Evolutionary conservation across 1,284 basidiomycete genomes (phyloP).

Genomic region (Porodaedalea pini): DNA sequence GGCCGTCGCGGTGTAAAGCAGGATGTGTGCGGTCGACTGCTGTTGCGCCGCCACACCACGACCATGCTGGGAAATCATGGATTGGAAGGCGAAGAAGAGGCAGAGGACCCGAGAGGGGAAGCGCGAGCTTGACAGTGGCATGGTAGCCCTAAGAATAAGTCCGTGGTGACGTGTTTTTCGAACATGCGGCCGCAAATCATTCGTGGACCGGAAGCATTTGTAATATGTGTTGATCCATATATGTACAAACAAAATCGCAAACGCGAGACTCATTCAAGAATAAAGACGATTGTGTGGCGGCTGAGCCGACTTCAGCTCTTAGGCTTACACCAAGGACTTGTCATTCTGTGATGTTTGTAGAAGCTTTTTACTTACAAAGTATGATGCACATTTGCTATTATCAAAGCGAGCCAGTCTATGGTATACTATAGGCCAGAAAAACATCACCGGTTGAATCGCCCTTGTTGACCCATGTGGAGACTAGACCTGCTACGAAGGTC

Average conservation of each 20-base stretch:
- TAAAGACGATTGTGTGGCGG: too few relatives aligned
- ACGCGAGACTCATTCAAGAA: too few relatives aligned
- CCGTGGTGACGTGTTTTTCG: too few relatives aligned
- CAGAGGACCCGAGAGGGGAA: not conserved
- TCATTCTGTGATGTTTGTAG: not conserved
- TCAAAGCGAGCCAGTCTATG: too few relatives aligned
- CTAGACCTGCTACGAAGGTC: conserved; percentile 54
- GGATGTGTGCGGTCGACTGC: conserved; percentile 29
- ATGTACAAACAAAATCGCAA: not conserved
- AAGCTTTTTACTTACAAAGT: too few relatives aligned
- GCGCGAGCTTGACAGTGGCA: not conserved
- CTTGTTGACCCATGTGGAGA: conserved; percentile 60
- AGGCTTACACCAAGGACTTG: too few relatives aligned
- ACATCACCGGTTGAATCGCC: conserved; percentile 48
- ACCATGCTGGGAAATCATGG: not conserved
- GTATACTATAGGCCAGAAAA: conserved; percentile 78
- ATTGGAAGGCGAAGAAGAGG: not conserved
- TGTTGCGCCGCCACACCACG: conserved; percentile 2
- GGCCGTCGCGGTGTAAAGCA: conserved; percentile 54
- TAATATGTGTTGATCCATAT: not conserved
- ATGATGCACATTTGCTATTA: not conserved
- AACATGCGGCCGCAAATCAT: not conserved
- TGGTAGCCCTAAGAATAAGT: too few relatives aligned
- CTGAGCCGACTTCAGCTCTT: too few relatives aligned
- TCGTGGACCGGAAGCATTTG: too few relatives aligned